These are phyloP conservation scores for Mycena vulgaris DNA, from an alignment of 768 basidiomycete species.

Conservation along the genomic window DNA sequence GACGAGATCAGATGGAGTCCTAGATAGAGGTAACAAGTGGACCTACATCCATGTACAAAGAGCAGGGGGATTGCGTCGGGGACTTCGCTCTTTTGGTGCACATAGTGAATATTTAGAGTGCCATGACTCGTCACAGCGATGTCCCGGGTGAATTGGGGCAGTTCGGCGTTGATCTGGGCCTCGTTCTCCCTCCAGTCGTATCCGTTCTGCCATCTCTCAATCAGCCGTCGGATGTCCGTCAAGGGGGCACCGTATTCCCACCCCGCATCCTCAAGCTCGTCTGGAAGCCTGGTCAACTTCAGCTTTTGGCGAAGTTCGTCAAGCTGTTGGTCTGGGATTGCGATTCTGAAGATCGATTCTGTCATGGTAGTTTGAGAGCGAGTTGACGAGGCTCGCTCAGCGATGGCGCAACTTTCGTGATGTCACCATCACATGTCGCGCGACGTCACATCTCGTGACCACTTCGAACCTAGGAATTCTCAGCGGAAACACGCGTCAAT, in stretches of 20 bases:
- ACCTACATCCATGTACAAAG: conserved; percentile 73
- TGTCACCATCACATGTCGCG: neutral
- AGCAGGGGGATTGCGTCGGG: conserved; percentile 68
- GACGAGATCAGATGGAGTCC: too few species aligned
- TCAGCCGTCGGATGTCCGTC: conserved; percentile 63
- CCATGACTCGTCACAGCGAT: conserved; percentile 65
- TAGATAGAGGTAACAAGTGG: neutral
- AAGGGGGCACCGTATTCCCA: conserved; percentile 73
- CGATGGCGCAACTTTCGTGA: too few species aligned
- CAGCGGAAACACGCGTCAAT: too few species aligned
- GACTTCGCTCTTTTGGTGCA: conserved; percentile 65
- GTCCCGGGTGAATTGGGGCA: conserved; percentile 70
- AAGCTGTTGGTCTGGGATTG: conserved; percentile 61
- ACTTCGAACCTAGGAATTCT: too few species aligned
- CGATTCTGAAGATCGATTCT: conserved; percentile 65
- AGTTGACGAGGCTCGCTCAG: too few species aligned
- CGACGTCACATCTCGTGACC: too few species aligned
- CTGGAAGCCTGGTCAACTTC: conserved; percentile 64
- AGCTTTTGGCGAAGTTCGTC: conserved; percentile 62
- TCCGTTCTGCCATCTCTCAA: conserved; percentile 64
- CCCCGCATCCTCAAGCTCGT: conserved; percentile 67
- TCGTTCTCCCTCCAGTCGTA: conserved; percentile 74
- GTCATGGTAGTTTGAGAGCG: conserved; percentile 35
- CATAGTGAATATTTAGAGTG: conserved; percentile 65
- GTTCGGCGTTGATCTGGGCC: conserved; percentile 61